These are phyloP conservation scores for Fulvia fulva DNA, from an alignment of 2,329 filamentous ascomycete genomes.

Conservation along the genomic window DNA sequence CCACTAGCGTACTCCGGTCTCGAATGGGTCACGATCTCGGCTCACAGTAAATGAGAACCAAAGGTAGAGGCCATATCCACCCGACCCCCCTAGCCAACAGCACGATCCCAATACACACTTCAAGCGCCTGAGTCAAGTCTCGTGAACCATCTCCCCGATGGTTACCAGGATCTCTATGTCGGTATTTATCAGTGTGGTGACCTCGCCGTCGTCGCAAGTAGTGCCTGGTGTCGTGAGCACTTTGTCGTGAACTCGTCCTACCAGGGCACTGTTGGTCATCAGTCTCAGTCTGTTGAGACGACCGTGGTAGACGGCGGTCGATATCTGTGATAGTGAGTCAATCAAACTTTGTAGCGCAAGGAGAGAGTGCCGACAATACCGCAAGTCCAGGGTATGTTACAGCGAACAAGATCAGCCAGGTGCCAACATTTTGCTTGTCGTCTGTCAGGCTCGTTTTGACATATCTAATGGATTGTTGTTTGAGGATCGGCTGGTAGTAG, in stretches of 20 bases:
- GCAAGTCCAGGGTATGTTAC: background rate
- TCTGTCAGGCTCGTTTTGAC: no score
- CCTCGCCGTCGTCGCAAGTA: no score
- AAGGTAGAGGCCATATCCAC: constrained; percentile 8
- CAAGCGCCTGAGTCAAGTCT: constrained; percentile 9
- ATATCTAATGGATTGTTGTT: background rate
- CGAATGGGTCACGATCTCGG: background rate
- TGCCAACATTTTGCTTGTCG: background rate
- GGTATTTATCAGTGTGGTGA: constrained; percentile 4
- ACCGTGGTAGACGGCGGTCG: background rate
- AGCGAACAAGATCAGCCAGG: background rate
- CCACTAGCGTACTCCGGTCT: background rate
- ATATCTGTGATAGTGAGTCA: background rate
- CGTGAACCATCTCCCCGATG: constrained; percentile 11
- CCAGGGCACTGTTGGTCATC: constrained; percentile 1
- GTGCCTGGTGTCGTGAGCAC: background rate
- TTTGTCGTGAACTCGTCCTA: constrained; percentile 6
- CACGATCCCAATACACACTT: constrained; percentile 5
- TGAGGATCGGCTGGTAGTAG: constrained; percentile 2
- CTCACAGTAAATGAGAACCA: constrained; percentile 6
- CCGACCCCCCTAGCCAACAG: constrained; percentile 8
- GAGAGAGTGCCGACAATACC: background rate
- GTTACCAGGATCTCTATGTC: constrained; percentile 3
- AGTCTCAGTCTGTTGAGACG: background rate
- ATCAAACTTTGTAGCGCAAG: background rate